phyloP scores from a whole-genome alignment of 768 basidiomycete species.

The Naganishia vaughanmartiniae region DNA sequence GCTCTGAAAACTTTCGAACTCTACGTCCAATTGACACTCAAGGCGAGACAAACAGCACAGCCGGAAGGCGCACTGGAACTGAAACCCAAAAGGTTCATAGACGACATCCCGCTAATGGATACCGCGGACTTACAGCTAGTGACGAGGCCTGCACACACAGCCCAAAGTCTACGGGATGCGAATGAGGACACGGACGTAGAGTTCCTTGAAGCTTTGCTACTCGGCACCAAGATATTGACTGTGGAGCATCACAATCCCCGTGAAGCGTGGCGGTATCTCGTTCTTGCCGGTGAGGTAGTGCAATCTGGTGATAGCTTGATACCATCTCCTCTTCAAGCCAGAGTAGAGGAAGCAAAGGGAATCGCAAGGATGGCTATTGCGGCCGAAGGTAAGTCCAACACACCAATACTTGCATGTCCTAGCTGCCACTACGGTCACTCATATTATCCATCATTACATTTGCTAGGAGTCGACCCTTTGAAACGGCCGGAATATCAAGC shows the following conservation, averaged over 20 bases:
- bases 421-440: background rate
- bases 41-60: constrained; percentile 66
- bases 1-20: constrained; percentile 68
- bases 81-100: constrained; percentile 27
- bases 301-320: constrained; percentile 55
- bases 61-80: constrained; percentile 49
- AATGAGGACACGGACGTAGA: constrained; percentile 65
- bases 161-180: constrained; percentile 36
- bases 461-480: constrained; percentile 2
- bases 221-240: constrained; percentile 76
- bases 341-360: constrained; percentile 56
- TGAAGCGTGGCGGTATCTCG: constrained; percentile 54
- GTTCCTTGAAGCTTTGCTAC: constrained; percentile 75
- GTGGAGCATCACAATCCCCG: constrained; percentile 59
- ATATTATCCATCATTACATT: background rate
- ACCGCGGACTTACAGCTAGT: constrained; percentile 1
- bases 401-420: too few relatives aligned
- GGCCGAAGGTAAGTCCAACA: constrained; percentile 59
- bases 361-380: constrained; percentile 70
- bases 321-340: constrained; percentile 33
- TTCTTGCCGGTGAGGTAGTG: constrained; percentile 55
- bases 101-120: constrained; percentile 8
- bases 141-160: constrained; percentile 22
- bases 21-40: constrained; percentile 79
- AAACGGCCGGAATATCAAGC: constrained; percentile 61